Conservation (phyloP, 352 stramenopile genomes). For the Pythium phragmiticola region DNA sequence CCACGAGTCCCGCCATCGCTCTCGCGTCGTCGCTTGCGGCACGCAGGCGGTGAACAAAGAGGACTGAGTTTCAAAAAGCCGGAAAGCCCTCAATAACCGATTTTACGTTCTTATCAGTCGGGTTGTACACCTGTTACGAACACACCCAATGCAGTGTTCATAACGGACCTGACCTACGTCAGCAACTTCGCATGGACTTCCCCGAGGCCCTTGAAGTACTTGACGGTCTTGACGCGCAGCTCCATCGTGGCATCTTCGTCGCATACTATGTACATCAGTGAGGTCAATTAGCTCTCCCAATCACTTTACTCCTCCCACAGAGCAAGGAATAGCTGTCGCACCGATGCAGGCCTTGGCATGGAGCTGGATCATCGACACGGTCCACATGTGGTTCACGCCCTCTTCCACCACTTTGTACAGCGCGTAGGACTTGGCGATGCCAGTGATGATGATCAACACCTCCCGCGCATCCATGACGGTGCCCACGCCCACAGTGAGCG, state of each 20-base stretch:
- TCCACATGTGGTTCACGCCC: constrained; percentile 92
- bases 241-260: constrained; percentile 89
- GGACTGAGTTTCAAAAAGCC: neutral
- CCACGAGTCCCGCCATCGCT: constrained; percentile 75
- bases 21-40: neutral
- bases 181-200: constrained; percentile 52
- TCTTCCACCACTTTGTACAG: constrained; percentile 90
- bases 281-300: too few species aligned
- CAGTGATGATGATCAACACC: constrained; percentile 88
- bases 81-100: neutral
- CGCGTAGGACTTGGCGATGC: constrained; percentile 81
- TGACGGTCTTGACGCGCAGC: constrained; percentile 89
- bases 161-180: constrained; percentile 5
- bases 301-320: neutral
- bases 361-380: constrained; percentile 83
- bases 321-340: constrained; percentile 19
- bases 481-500: constrained; percentile 86
- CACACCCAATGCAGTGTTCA: neutral
- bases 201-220: constrained; percentile 88
- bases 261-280: constrained; percentile 48
- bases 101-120: constrained; percentile 6
- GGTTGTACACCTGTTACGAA: constrained; percentile 6
- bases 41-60: neutral
- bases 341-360: constrained; percentile 81
- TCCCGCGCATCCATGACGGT: constrained; percentile 88